Base-by-base conservation (phyloP, 116 monocot genomes). In the Phalaenopsis hybrid region DNA sequence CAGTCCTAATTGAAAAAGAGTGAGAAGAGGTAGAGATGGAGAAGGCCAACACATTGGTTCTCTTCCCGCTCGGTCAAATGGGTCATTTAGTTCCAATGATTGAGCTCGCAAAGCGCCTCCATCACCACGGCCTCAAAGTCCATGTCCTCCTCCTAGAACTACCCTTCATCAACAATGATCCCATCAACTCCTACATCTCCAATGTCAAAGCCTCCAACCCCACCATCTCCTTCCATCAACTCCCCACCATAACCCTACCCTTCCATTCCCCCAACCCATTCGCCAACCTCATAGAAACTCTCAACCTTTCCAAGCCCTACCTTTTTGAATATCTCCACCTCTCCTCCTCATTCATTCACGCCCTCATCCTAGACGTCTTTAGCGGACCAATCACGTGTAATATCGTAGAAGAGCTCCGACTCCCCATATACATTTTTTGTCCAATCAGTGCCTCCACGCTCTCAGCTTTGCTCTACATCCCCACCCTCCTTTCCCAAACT, bases 81-180 rank as follows among this genome's bases (percentile, higher is more conserved):
- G 92, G 94, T 23, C 94, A 94, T 80, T 83, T 94, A 1, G 84
- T 86, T 20, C 84, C 94, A 57, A 90, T 89, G 88, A 80, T 90
- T 8, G 84, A 90, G 86, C 86, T 94, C 3, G 92, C 79, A 5
- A 92, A 87, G 84, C 79, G 85, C 20, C 61, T 88, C 78, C 46
- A 72, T 20, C 23, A 57, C 59, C 81, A 85, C 18, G 79, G 82
- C 28, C 52, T 88, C 81, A 33, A 84, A 52, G 85, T 94, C 77
- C 82, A 80, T 46, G 82, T 92, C 80, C 43, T 83, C 67, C 79
- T 85, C 81, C 51, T 87, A 20, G 77, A 84, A 7, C 77, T 90
- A 11, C 79, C 84, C 41, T 88, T 88, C 28, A 79, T 81, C 63
- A 52, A 84, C 23, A 84, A 84, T 55, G 76, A 69, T n/a, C 21